A percentile compares a stretch with the other conserved stretches of the same genome.
Conservation (phyloP, 2,329 filamentous ascomycete genomes). For the Pyricularia sp. region DNA sequence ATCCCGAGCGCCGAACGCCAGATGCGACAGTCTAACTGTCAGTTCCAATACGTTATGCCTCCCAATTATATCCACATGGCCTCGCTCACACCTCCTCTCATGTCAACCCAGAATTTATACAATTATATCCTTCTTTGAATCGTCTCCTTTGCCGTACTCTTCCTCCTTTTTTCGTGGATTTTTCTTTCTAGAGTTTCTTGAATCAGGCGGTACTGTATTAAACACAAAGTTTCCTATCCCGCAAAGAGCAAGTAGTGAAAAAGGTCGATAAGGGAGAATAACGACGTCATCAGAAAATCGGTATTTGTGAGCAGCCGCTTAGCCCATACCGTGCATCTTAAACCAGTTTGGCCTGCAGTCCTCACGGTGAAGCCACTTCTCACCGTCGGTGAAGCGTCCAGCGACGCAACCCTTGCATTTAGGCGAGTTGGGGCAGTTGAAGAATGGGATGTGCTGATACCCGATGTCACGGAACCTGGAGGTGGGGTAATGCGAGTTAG, state of each 20-base stretch:
- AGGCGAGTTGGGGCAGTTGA: slow-evolving; percentile 94
- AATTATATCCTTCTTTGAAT: not conserved
- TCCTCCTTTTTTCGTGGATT: not conserved
- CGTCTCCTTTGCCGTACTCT: not conserved
- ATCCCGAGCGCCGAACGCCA: not conserved
- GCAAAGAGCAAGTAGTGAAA: not conserved
- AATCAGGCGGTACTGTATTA: not conserved
- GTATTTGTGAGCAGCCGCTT: slow-evolving; percentile 14
- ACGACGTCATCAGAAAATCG: not conserved
- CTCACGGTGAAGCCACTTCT: slow-evolving; percentile 74
- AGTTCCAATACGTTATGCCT: not conserved
- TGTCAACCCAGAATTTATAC: not conserved
- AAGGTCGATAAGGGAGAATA: not conserved
- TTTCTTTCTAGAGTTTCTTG: not conserved
- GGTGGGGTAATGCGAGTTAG: not conserved
- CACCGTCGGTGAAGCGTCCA: slow-evolving; percentile 83
- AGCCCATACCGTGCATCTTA: slow-evolving; percentile 82
- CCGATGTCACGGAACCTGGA: slow-evolving; percentile 96
- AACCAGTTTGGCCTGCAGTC: slow-evolving; percentile 97
- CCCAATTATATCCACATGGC: not conserved
- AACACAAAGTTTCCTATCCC: not conserved
- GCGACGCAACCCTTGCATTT: slow-evolving; percentile 86
- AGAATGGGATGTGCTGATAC: slow-evolving; percentile 96
- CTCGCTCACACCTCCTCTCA: not conserved
- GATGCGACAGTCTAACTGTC: not conserved